Conservation (phyloP, 805 yeast species). For the Wickerhamiella sergipiensis region DNA sequence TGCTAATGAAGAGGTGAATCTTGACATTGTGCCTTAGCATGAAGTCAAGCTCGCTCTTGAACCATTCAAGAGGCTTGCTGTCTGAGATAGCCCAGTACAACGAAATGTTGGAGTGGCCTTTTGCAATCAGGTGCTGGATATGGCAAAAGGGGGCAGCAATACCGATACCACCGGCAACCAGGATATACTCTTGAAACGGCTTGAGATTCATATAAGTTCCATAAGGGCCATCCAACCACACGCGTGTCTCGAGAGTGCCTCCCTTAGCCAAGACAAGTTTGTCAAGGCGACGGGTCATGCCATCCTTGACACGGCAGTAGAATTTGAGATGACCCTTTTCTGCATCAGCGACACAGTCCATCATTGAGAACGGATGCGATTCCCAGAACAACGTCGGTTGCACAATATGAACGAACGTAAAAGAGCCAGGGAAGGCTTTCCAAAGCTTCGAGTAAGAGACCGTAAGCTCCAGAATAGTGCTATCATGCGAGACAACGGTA, state of each 20-base stretch:
- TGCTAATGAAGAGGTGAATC: constrained; percentile 5
- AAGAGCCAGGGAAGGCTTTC: constrained; percentile 39
- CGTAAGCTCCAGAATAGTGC: constrained; percentile 8
- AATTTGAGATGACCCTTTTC: constrained; percentile 14
- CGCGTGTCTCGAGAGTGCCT: constrained; percentile 19
- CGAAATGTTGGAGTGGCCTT: constrained; percentile 13
- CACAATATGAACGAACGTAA: constrained; percentile 35
- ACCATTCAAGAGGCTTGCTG: constrained; percentile 36
- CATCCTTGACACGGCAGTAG: constrained; percentile 30
- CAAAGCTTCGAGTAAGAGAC: constrained; percentile 30
- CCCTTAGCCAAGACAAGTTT: constrained; percentile 22
- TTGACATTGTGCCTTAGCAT: constrained; percentile 14
- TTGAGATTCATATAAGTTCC: constrained; percentile 33
- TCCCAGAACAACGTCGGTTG: constrained; percentile 45
- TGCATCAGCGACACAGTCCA: background rate
- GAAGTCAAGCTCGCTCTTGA: constrained; percentile 28
- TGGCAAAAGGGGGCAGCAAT: constrained; percentile 39
- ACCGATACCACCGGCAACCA: constrained; percentile 48
- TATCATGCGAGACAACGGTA: constrained; percentile 12
- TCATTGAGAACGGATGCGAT: constrained; percentile 52
- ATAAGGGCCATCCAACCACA: constrained; percentile 51
- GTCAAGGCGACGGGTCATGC: constrained; percentile 37
- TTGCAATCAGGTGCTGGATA: constrained; percentile 24
- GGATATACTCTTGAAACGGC: constrained; percentile 28
- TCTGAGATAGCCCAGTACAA: constrained; percentile 57